Percentiles rank a stretch among this genome's conserved stretches.
Evolutionary conservation across 192 early-diverging fungal genomes (phyloP).

Genomic region (Backusella australiensis): DNA sequence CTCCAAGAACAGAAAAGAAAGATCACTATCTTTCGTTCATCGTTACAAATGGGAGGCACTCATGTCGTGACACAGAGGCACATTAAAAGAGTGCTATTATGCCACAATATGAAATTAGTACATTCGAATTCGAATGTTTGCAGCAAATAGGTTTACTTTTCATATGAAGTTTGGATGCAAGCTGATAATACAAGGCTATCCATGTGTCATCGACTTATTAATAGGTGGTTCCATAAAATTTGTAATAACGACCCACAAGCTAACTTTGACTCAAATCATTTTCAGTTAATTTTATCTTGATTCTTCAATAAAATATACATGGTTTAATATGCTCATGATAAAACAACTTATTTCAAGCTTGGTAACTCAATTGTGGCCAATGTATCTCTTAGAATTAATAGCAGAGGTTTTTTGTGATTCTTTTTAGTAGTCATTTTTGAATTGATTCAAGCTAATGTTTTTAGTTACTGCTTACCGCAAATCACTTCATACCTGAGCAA

Average conservation of each 20-base stretch:
- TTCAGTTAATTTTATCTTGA: no score
- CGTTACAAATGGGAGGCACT: background rate
- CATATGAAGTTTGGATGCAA: background rate
- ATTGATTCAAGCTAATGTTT: no score
- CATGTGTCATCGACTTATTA: background rate
- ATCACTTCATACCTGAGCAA: no score
- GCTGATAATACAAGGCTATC: background rate
- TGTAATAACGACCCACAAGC: no score
- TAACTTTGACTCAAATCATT: no score
- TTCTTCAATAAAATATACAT: no score
- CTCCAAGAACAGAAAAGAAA: background rate
- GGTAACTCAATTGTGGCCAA: background rate
- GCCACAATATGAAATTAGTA: background rate
- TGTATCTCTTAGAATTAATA: background rate
- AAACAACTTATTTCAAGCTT: background rate
- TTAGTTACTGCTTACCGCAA: no score
- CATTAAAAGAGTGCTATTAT: background rate
- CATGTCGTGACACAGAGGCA: background rate
- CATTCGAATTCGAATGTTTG: background rate
- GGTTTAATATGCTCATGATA: no score
- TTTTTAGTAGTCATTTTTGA: background rate
- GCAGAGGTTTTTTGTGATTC: background rate
- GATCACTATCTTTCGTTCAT: background rate
- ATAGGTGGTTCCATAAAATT: background rate
- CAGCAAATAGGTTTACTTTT: background rate